Base-by-base conservation (phyloP, 2,329 filamentous ascomycete species). In the Alternaria longipes region DNA sequence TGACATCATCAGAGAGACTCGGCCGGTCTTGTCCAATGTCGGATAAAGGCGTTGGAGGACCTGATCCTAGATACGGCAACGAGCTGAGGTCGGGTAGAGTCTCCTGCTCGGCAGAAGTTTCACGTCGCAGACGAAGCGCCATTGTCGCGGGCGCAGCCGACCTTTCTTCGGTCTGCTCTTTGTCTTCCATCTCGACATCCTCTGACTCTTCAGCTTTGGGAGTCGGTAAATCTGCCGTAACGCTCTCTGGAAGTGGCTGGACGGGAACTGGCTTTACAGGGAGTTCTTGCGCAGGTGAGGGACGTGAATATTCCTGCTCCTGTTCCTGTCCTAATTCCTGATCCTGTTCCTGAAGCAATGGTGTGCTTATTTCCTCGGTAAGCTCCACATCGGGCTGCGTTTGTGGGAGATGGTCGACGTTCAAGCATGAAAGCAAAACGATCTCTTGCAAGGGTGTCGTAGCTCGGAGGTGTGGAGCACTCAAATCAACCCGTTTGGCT, bases 51-150 rank as follows among this genome's bases (percentile, higher is more conserved):
- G 80, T 81, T 9, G 75, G 79, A 6, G 80, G 79, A 8, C 75
- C 75, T 56, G 83, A 83, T 30, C 76, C 69, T 54, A 84, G 74
- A 59, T 82, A 84, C 3, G 83, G 83, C 5, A 85, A 71, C 14
- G 71, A 72, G 41, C 80, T 78, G 5, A 79, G 69, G 56, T 83
- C 82, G 11, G 80, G 78, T 38, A 73, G 78, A 7, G 70, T 70
- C 46, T 80, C 75, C n/a, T 73, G 71, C 20, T 79, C 75, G 9
- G 67, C 57, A 44, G 75, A 74, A 4, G 63, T 58, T 24, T 75
- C 74, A 32, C 68, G 74, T 20, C 74, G 70, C 24, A 74, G 49
- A 12, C 73, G 72, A 16, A 76, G 66, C 46, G 74, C 73, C 34
- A 70, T 68, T 9, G 75, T 78, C 16, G 76, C 74, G 20, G 76